A percentile compares a stretch with the other conserved stretches of the same genome.
Evolutionary conservation across 345 rosid species (phyloP).

Genomic region (Clausena lansium): DNA sequence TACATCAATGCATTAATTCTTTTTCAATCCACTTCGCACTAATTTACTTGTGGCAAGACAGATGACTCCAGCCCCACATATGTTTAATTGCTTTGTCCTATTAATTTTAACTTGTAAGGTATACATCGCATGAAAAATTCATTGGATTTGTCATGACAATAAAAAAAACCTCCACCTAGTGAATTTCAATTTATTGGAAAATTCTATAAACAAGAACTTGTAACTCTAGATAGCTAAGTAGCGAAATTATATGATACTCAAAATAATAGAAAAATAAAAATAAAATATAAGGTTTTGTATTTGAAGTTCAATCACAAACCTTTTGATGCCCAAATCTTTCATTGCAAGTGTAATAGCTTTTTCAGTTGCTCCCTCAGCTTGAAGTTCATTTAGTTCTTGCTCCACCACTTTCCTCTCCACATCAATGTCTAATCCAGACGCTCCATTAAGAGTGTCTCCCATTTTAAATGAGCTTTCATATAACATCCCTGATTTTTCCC

Average conservation of each 20-base stretch:
- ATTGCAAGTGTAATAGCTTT: conserved; percentile 41
- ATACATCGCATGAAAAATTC: neutral
- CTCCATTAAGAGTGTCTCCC: conserved; percentile 61
- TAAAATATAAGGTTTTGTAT: neutral
- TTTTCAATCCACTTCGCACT: neutral
- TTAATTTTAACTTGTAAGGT: neutral
- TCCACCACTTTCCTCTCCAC: conserved; percentile 43
- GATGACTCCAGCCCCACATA: neutral
- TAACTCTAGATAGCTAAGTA: neutral
- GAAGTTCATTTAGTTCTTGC: conserved; percentile 45
- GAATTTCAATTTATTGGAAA: neutral
- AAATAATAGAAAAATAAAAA: too few relatives aligned
- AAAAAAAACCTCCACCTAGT: neutral
- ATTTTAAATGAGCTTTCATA: conserved; percentile 36
- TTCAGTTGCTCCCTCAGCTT: conserved; percentile 31
- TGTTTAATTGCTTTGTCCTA: neutral
- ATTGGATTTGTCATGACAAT: neutral
- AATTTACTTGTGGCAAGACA: neutral
- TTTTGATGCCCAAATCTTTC: conserved; percentile 56
- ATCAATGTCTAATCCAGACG: conserved; percentile 46
- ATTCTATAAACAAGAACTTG: neutral
- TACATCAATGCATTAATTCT: neutral
- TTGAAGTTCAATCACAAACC: conserved; percentile 29
- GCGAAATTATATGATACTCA: too few relatives aligned
- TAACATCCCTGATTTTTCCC: conserved; percentile 51